Evolutionary conservation across 208 protist species (phyloP).

Genomic region (Crithidia thermophila): DNA sequence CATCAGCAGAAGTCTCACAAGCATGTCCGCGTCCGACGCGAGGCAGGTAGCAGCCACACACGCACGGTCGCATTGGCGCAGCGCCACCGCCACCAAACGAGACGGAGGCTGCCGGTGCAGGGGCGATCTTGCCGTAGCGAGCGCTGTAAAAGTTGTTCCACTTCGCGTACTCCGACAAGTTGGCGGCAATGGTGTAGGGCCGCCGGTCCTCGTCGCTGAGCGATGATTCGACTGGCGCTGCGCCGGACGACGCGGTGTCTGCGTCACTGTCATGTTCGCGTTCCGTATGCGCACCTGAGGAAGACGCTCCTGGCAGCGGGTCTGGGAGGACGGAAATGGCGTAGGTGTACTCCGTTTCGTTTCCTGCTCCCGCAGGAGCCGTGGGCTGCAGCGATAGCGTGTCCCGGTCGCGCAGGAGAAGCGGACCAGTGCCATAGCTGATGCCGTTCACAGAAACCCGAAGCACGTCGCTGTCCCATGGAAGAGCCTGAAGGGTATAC

Average conservation of each 20-base stretch:
- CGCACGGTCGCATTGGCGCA: background rate
- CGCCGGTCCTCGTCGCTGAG: constrained; percentile 3
- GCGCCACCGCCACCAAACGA: no score
- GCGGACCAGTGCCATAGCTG: constrained; percentile 31
- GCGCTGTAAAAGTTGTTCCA: constrained; percentile 39
- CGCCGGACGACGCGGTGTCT: background rate
- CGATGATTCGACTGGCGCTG: background rate
- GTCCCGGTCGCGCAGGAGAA: constrained; percentile 31
- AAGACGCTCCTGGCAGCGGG: background rate
- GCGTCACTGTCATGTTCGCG: no score
- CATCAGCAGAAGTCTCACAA: no score
- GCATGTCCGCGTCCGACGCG: no score
- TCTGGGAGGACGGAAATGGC: background rate
- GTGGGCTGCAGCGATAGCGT: constrained; percentile 15
- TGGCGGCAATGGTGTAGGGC: background rate
- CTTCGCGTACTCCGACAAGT: constrained; percentile 30
- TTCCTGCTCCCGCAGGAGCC: background rate
- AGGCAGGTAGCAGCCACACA: constrained; percentile 9
- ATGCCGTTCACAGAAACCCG: constrained; percentile 28
- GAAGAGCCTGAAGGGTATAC: constrained; percentile 18
- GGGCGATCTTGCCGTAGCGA: constrained; percentile 17
- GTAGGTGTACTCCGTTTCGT: constrained; percentile 9
- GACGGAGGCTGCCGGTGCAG: background rate
- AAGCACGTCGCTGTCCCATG: constrained; percentile 28
- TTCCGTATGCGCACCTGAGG: background rate